Base-by-base conservation (phyloP, 2,329 filamentous ascomycete species). In the Fusarium equiseti region DNA sequence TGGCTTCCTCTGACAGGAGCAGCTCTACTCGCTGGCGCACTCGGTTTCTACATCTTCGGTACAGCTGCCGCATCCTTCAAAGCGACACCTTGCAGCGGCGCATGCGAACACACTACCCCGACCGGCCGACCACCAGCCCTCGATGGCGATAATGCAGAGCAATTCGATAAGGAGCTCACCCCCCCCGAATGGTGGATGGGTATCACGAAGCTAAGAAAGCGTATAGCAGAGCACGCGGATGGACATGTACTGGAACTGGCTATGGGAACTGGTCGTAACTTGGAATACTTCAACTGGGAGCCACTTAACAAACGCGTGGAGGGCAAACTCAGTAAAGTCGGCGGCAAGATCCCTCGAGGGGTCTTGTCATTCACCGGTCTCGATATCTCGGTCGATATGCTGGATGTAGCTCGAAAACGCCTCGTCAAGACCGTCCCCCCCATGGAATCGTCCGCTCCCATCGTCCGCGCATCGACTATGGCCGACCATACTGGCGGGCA, bases 201-300 rank as follows among this genome's bases (percentile, higher is more conserved):
- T 50, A 84, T 90, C 70, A 83, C 81, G 8, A 79, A 77, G 20
- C 78, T 90, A 54, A 84, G 89, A 13, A 80, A 80, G 53, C 79
- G 80, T 24, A 79, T 91, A 27, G 85, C 85, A 3, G 74, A 77
- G 15, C 77, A 79, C 32, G 88, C 86, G 8, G 76, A 76, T 1
- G 89, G 89, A 3, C 81, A 89, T 76, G 89, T 91, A 15, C 83
- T 90, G 32, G 89, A 91, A 77, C 82, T 91, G 15, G 88, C 88
- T 20, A 84, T 90, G 59, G 89, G 89, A 20, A 89, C 89, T 5
- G 89, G 89, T 6, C 83, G 89, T 15, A 91, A 91, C 73, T 75
- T 90, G 18, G 81, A 83, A 42, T 88, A 85, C 77, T 90, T 90
- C 76, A 81, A 86, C 73, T 91, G 88, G 88, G 81, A 80, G 20